phyloP scores from a whole-genome alignment of 1,139 yeast genomes.

The Suhomyces bribrorum region DNA sequence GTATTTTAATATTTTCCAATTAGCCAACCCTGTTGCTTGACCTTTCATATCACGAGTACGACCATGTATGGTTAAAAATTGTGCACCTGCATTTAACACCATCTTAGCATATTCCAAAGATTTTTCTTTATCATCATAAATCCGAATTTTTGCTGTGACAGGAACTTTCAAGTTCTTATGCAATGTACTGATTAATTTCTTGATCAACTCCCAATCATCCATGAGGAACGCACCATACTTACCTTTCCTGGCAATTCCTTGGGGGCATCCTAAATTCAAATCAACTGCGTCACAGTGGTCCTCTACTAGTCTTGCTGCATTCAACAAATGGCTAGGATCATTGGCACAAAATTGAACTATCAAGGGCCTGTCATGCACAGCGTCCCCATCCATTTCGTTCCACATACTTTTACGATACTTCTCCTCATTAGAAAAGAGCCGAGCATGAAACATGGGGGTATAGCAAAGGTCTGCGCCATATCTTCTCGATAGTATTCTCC shows the following conservation, averaged over 20 bases:
- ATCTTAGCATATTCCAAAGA: constrained; percentile 83
- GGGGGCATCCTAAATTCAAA: constrained; percentile 94
- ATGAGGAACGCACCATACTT: constrained; percentile 92
- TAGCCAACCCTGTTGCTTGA: constrained; percentile 91
- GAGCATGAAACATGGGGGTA: constrained; percentile 96
- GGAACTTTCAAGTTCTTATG: constrained; percentile 79
- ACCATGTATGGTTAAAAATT: constrained; percentile 91
- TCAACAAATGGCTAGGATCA: constrained; percentile 79
- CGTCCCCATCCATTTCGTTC: constrained; percentile 72
- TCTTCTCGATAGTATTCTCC: constrained; percentile 84
- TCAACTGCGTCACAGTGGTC: constrained; percentile 94
- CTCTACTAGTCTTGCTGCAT: constrained; percentile 79
- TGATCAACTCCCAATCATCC: constrained; percentile 94
- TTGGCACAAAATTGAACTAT: constrained; percentile 96
- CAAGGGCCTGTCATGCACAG: constrained; percentile 69
- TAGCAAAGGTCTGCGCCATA: constrained; percentile 94
- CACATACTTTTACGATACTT: constrained; percentile 81
- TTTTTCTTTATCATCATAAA: constrained; percentile 83
- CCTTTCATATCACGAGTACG: constrained; percentile 98
- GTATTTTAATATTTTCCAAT: constrained; percentile 79
- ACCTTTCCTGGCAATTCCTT: constrained; percentile 94
- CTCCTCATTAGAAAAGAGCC: constrained; percentile 80
- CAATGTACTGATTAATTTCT: constrained; percentile 65
- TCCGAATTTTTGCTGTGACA: constrained; percentile 93
- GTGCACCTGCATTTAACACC: constrained; percentile 96